These are phyloP conservation scores for Vaccinium corymbosum DNA, from an alignment of 148 eudicot species.

Conservation along the genomic window DNA sequence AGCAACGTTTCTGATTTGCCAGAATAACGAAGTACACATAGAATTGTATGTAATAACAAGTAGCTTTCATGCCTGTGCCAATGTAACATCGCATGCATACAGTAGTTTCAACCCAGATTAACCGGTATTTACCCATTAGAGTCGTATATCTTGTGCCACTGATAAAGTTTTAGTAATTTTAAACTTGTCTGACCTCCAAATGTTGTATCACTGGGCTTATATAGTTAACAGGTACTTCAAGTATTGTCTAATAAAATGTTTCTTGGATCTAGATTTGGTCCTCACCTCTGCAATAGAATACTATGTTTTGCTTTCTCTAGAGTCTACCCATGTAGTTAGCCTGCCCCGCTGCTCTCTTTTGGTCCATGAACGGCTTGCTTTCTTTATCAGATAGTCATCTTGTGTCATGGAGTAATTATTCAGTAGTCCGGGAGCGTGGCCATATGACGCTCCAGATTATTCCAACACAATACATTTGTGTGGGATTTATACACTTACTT, in stretches of 20 bases:
- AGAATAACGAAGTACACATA: neutral
- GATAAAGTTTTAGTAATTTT: neutral
- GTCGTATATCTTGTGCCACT: neutral
- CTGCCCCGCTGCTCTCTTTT: neutral
- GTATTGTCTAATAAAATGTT: neutral
- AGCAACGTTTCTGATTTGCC: neutral
- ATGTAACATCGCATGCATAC: neutral
- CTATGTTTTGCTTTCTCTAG: neutral
- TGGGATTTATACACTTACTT: too few relatives aligned
- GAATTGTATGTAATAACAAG: neutral
- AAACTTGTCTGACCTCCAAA: neutral
- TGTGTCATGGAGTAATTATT: neutral
- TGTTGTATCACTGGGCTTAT: neutral
- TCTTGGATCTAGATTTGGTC: neutral
- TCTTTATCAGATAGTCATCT: neutral
- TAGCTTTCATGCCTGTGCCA: constrained; percentile 5
- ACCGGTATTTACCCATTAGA: constrained; percentile 10
- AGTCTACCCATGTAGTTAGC: neutral
- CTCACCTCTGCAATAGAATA: neutral
- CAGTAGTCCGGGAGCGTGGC: too few relatives aligned
- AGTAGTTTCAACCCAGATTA: neutral
- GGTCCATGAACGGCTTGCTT: neutral
- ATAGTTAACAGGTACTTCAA: neutral
- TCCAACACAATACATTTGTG: too few relatives aligned
- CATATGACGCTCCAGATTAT: too few relatives aligned